Conservation (phyloP, 1,284 basidiomycete genomes). For the Anthracocystis walkeri region DNA sequence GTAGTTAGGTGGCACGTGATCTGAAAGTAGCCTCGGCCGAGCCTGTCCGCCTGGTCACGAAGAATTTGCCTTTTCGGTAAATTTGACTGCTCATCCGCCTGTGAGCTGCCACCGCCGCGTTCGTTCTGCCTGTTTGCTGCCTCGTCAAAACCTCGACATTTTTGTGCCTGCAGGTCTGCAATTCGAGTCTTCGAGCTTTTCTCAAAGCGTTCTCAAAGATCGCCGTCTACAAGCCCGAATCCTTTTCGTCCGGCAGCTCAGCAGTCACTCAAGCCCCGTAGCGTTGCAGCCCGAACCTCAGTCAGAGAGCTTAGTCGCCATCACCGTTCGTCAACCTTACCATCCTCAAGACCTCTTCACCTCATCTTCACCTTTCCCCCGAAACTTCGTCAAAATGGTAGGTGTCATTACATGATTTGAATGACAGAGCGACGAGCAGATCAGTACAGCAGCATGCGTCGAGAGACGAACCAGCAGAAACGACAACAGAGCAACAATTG, state of each 20-base stretch:
- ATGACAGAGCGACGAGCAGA: neutral
- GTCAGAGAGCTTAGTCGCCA: slow-evolving; percentile 21
- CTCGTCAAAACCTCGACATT: slow-evolving; percentile 1
- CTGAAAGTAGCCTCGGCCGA: neutral
- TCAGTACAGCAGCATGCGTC: slow-evolving; percentile 6
- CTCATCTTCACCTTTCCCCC: slow-evolving; percentile 11
- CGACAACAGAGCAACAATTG: no score
- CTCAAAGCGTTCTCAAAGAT: neutral
- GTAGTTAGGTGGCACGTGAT: slow-evolving; percentile 1
- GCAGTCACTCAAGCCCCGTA: neutral
- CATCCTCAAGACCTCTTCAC: slow-evolving; percentile 43
- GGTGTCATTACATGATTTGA: slow-evolving; percentile 13
- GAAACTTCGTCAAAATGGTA: slow-evolving; percentile 49
- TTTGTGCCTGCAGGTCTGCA: neutral
- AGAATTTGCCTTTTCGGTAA: neutral
- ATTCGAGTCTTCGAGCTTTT: slow-evolving; percentile 2
- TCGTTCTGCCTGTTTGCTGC: slow-evolving; percentile 9
- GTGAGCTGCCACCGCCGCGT: neutral
- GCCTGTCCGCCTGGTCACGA: neutral
- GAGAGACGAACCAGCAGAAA: neutral
- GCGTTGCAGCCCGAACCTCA: neutral
- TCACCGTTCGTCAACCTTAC: slow-evolving; percentile 23
- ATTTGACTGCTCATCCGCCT: slow-evolving; percentile 3
- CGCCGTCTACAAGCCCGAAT: slow-evolving; percentile 19
- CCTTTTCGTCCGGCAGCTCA: slow-evolving; percentile 6